phyloP scores from a whole-genome alignment of 441 rosid genomes.

The Croton setiger region DNA sequence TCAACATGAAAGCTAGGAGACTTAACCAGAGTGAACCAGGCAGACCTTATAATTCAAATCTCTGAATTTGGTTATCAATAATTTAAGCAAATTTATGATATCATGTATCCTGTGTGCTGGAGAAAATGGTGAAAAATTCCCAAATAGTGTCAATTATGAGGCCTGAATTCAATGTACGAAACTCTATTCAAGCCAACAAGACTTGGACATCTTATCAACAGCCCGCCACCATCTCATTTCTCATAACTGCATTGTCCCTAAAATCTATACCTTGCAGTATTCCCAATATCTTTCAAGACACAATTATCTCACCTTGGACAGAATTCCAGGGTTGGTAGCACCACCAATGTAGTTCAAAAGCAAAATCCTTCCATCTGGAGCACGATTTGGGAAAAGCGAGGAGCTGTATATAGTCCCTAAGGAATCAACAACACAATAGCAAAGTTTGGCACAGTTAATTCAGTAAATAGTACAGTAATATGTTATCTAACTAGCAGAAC shows the following conservation, averaged over 20 bases:
- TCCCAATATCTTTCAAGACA: not conserved
- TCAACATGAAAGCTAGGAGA: not conserved
- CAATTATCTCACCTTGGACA: conserved; percentile 51
- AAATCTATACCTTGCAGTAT: conserved; percentile 6
- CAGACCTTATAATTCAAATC: too few relatives aligned
- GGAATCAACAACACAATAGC: conserved; percentile 5
- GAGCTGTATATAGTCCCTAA: conserved; percentile 84
- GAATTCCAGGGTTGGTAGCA: conserved; percentile 66
- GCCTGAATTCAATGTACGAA: not conserved
- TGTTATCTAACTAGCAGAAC: not conserved
- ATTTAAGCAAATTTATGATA: conserved; percentile 3
- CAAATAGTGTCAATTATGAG: not conserved
- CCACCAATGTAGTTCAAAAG: conserved; percentile 85
- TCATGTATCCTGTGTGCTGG: not conserved
- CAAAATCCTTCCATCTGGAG: conserved; percentile 70
- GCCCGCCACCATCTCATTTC: conserved; percentile 3
- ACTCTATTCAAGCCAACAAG: not conserved
- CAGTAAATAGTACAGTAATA: not conserved
- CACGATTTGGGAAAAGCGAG: conserved; percentile 82
- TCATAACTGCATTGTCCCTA: not conserved
- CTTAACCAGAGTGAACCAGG: not conserved
- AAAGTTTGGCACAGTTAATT: not conserved
- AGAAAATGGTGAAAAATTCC: not conserved
- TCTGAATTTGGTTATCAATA: too few relatives aligned
- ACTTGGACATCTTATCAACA: not conserved